Base-by-base conservation (phyloP, 129 eudicot genomes). In the Flaveria sonorensis region DNA sequence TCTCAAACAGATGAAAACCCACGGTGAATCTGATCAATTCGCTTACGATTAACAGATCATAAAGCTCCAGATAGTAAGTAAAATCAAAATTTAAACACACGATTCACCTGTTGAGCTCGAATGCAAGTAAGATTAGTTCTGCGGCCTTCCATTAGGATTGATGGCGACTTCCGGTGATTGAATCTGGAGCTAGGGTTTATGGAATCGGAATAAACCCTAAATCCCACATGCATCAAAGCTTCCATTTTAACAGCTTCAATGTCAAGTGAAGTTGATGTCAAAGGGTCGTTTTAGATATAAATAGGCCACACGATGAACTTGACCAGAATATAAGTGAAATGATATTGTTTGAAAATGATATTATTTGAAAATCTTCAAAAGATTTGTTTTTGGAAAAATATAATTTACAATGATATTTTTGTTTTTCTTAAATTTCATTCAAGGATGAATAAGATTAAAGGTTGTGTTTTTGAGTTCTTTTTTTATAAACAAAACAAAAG, bases 81-180 rank as follows among this genome's bases (percentile, higher is more conserved):
- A 23, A 45, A 30, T 0, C 16, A 26, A 32, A 36, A 26, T 12
- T 12, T 16, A n/a, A n/a, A 11, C 4, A 23, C 24, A 42, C 2
- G 57, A 79, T 13, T 16, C 4, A 86, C 84, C 86, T 76, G 77
- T 68, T 83, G 89, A 67, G 86, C 80, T 28, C 81, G 86, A 72
- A 86, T 61, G 45, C 64, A 60, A 55, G 81, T 15, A 59, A 70
- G 47, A 64, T 53, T 63, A 69, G 39, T 28, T 65, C 30, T 57
- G 18, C 47, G 74, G 14, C 50, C 43, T 40, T 23, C 63, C 77
- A 79, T 66, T 28, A 36, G 40, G 57, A 26, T 39, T 10, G 71
- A 71, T 28, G 84, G 66, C 39, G 75, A 76, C 48, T 59, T 56
- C 6, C 50, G 57, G 13, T 68, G 68, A 51, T 39, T 81, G 53